Evolutionary conservation across 176 grass and related monocot genomes (phyloP), one percentile per base, ranked within the genome.

Genomic region (Phoenix dactylifera): DNA sequence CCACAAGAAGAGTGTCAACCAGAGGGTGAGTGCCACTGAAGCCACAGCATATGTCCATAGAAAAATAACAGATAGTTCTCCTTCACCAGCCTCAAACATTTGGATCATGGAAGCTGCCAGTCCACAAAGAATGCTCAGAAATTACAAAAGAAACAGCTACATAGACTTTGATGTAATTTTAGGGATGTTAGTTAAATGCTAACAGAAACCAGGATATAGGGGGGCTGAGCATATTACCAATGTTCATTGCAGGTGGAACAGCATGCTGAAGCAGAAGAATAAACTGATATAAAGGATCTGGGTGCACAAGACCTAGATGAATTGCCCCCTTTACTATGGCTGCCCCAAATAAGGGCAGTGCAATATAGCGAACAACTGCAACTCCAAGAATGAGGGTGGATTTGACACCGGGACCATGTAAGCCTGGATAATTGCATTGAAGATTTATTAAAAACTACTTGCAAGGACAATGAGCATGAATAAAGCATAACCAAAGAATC

Each of bases 1-100:
- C 87, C 87, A 91, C 93, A 97, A 85, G 78, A 91, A 97, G 26
- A 88, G 71, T 15, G 81, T 72, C 4, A 87, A 97, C 87, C 93
- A 97, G 25, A 91, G 3, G 3, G 87, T 91, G 4, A 91, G 84
- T 12, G 93, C 66, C 54, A 97, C 63, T 4, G 87, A 78, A 18
- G 93, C 87, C 24, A 91, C 76, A 7, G 75, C 60, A 58, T 91
- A 97, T 15, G 68, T 3, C 93, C 93, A 91, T 9, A 97, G 72
- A 28, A 91, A 91, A 69, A 97, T 97, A 4, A 97, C 87, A 15
- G 92, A 88, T 55, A 84, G 88, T 72, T 97, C 87, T 30, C 74
- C 78, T 72, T 91, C 68, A 1, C 81, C 84, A 1, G 78, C 69
- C 28, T 84, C 93, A 39, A 97, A 97, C 73, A 97, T 58, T 76